Conservation (phyloP, 1,139 yeast species). For the Sugiyamaella paludigena region DNA sequence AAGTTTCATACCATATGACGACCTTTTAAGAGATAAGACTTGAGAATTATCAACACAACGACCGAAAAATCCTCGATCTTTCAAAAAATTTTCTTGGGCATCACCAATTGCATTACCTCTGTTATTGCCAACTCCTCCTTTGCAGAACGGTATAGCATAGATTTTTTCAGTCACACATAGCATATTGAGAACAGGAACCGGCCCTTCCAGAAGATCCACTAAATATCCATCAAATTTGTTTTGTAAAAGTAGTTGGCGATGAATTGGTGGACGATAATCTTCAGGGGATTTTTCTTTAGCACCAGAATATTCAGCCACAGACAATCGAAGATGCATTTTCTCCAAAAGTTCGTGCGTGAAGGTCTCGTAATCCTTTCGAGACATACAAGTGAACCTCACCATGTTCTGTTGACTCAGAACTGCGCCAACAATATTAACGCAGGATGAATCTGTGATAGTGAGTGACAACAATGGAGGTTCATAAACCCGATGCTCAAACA, state of each 20-base stretch:
- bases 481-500: constrained; percentile 46
- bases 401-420: constrained; percentile 54
- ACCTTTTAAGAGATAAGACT: constrained; percentile 2
- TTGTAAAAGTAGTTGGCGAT: constrained; percentile 41
- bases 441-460: constrained; percentile 47
- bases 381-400: constrained; percentile 52
- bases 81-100: constrained; percentile 5
- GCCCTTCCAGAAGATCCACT: constrained; percentile 71
- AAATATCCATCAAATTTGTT: constrained; percentile 80
- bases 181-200: constrained; percentile 70
- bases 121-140: constrained; percentile 12
- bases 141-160: constrained; percentile 63
- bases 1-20: constrained; percentile 5
- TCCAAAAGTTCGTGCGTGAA: constrained; percentile 46
- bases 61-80: constrained; percentile 1
- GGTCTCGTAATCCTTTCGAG: constrained; percentile 45
- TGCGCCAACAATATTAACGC: constrained; percentile 54
- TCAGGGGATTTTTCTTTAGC: constrained; percentile 24
- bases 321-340: constrained; percentile 39
- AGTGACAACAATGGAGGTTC: constrained; percentile 81
- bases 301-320: constrained; percentile 46
- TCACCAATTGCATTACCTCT: background rate
- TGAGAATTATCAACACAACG: constrained; percentile 10
- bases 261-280: constrained; percentile 33
- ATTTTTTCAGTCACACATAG: constrained; percentile 59